Evolutionary conservation across 495 filamentous ascomycete genomes (phyloP).

Genomic region (Lasiosphaeris hirsuta): DNA sequence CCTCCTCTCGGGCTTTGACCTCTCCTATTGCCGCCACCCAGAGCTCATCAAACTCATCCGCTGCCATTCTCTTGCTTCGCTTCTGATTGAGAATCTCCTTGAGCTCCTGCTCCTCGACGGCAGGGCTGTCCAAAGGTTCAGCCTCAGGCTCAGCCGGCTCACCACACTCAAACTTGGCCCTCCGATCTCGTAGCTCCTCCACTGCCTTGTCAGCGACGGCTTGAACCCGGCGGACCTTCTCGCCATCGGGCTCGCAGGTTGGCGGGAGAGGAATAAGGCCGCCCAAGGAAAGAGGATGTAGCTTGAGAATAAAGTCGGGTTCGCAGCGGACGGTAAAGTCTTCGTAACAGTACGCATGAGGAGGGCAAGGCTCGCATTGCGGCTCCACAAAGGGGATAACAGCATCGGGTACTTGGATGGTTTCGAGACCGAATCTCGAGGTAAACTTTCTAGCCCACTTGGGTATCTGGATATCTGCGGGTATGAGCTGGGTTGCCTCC

Average conservation of each 20-base stretch:
- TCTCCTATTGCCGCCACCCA: slow-evolving; percentile 87
- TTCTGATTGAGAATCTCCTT: slow-evolving; percentile 71
- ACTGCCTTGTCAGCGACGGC: slow-evolving; percentile 84
- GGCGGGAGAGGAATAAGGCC: slow-evolving; percentile 82
- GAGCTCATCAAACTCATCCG: slow-evolving; percentile 87
- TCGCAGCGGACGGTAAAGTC: slow-evolving; percentile 77
- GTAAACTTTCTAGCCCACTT: slow-evolving; percentile 40
- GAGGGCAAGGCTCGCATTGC: slow-evolving; percentile 85
- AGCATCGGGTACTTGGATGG: slow-evolving; percentile 50
- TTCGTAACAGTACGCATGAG: slow-evolving; percentile 83
- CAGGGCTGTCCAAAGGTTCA: slow-evolving; percentile 52
- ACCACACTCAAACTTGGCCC: slow-evolving; percentile 88
- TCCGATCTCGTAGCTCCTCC: slow-evolving; percentile 78
- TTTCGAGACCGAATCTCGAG: slow-evolving; percentile 40
- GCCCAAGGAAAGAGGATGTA: slow-evolving; percentile 77
- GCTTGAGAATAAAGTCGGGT: slow-evolving; percentile 77
- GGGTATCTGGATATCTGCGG: slow-evolving; percentile 41
- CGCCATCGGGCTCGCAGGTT: slow-evolving; percentile 92
- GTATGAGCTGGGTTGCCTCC: slow-evolving; percentile 46
- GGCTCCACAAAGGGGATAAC: slow-evolving; percentile 65
- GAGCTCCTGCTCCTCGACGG: slow-evolving; percentile 71
- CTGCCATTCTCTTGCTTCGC: slow-evolving; percentile 71
- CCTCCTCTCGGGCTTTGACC: slow-evolving; percentile 75
- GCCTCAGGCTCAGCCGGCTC: slow-evolving; percentile 64
- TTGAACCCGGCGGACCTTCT: slow-evolving; percentile 82